Conservation (phyloP, 2,329 filamentous ascomycete genomes). For the Pseudogymnoascus sp. region DNA sequence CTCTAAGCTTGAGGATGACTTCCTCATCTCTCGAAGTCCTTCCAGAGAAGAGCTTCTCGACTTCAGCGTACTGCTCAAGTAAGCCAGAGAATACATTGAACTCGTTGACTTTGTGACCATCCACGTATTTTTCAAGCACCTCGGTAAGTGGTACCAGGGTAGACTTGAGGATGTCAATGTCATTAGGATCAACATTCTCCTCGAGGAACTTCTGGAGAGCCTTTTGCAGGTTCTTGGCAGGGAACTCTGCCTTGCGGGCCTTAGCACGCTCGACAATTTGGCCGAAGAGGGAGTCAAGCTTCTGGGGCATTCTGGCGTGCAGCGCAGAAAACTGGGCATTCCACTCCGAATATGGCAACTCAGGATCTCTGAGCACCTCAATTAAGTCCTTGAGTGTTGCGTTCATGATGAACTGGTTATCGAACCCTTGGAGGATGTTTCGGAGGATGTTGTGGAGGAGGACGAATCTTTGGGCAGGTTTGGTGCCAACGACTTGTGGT, state of each 20-base stretch:
- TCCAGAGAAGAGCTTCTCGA: conserved; percentile 83
- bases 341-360: conserved; percentile 95
- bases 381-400: conserved; percentile 79
- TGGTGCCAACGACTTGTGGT: conserved; percentile 81
- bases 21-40: conserved; percentile 85
- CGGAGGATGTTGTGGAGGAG: conserved; percentile 70
- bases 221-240: conserved; percentile 79
- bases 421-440: conserved; percentile 88
- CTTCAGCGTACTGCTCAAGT: conserved; percentile 73
- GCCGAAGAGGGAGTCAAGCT: conserved; percentile 74
- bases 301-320: conserved; percentile 95
- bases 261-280: conserved; percentile 82
- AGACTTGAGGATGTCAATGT: conserved; percentile 66
- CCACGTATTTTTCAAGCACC: conserved; percentile 72
- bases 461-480: conserved; percentile 82
- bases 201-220: conserved; percentile 82
- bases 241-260: conserved; percentile 77
- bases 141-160: conserved; percentile 70
- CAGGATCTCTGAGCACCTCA: conserved; percentile 80
- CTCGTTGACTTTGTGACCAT: conserved; percentile 88
- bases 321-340: conserved; percentile 90
- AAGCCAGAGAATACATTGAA: conserved; percentile 73
- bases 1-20: conserved; percentile 85
- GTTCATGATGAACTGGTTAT: conserved; percentile 96
- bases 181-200: conserved; percentile 68